These are phyloP conservation scores for Eucalyptus albens DNA, from an alignment of 345 rosid species.

Conservation along the genomic window DNA sequence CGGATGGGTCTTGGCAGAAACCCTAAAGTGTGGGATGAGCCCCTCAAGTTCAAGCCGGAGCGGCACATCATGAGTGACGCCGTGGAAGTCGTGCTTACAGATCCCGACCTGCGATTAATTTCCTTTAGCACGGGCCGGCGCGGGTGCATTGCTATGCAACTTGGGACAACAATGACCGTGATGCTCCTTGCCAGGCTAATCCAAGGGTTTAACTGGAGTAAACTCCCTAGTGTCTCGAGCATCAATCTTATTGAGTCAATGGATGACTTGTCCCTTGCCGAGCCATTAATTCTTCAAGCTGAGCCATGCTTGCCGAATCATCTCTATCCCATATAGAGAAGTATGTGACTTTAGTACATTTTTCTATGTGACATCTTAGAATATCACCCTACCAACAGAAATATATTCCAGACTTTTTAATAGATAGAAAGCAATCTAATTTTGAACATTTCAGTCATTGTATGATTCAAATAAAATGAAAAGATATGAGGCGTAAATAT, in stretches of 20 bases:
- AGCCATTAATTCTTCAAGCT: not conserved
- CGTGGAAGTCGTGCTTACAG: not conserved
- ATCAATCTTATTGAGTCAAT: not conserved
- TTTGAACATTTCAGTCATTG: not conserved
- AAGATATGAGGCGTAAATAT: not conserved
- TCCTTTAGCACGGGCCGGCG: not conserved
- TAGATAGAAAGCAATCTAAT: not conserved
- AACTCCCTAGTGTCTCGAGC: not conserved
- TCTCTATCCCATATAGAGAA: not conserved
- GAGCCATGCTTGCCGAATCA: not conserved
- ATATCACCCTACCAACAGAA: not conserved
- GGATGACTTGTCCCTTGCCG: not conserved
- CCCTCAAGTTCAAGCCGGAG: not conserved
- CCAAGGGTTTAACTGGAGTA: not conserved
- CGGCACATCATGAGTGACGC: not conserved
- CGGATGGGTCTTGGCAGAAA: not conserved
- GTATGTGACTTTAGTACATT: not conserved
- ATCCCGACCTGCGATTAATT: not conserved
- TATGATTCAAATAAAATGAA: not conserved
- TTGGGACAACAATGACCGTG: not conserved
- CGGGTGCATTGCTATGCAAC: not conserved
- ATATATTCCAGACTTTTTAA: not conserved
- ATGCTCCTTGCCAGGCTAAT: not conserved
- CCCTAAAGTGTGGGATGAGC: not conserved
- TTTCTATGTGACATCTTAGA: not conserved